Conservation (phyloP, 2,329 filamentous ascomycete species). For the Exophiala alcalophila region DNA sequence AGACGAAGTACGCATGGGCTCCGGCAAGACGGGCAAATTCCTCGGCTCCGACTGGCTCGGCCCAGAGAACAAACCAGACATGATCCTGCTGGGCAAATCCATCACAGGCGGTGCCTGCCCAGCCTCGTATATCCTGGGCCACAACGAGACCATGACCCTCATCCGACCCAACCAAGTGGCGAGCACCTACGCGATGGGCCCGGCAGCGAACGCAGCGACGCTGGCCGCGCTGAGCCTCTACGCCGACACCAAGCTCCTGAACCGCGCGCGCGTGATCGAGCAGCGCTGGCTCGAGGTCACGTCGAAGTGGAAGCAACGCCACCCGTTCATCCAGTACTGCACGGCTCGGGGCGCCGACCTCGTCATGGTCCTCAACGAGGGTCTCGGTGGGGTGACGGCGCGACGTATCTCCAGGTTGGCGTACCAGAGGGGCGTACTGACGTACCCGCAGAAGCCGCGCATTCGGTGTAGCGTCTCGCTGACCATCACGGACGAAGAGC, state of each 20-base stretch:
- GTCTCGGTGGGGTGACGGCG: background rate
- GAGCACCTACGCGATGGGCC: slow-evolving; percentile 1
- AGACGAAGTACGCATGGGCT: slow-evolving; percentile 88
- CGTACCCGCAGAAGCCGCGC: background rate
- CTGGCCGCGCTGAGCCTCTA: background rate
- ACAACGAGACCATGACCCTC: slow-evolving; percentile 4
- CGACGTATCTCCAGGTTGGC: slow-evolving; percentile 3
- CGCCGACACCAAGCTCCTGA: slow-evolving; percentile 3
- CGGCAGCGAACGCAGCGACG: slow-evolving; percentile 3
- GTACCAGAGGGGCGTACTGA: slow-evolving; percentile 3
- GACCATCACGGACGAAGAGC: slow-evolving; percentile 10
- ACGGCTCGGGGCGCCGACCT: slow-evolving; percentile 1
- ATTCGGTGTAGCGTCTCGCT: slow-evolving; percentile 2
- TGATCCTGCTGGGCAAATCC: slow-evolving; percentile 68
- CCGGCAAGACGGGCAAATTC: slow-evolving; percentile 88
- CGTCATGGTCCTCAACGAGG: slow-evolving; percentile 1
- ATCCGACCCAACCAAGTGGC: background rate
- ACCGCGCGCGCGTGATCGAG: background rate
- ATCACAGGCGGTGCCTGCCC: slow-evolving; percentile 13
- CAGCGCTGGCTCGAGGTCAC: background rate
- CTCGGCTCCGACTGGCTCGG: slow-evolving; percentile 81
- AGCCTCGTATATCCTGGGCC: slow-evolving; percentile 4
- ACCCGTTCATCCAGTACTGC: background rate
- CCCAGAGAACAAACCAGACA: slow-evolving; percentile 79
- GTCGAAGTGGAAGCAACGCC: background rate